These are phyloP conservation scores for Alectoria sarmentosa DNA, from an alignment of 495 filamentous ascomycete genomes.

Conservation along the genomic window DNA sequence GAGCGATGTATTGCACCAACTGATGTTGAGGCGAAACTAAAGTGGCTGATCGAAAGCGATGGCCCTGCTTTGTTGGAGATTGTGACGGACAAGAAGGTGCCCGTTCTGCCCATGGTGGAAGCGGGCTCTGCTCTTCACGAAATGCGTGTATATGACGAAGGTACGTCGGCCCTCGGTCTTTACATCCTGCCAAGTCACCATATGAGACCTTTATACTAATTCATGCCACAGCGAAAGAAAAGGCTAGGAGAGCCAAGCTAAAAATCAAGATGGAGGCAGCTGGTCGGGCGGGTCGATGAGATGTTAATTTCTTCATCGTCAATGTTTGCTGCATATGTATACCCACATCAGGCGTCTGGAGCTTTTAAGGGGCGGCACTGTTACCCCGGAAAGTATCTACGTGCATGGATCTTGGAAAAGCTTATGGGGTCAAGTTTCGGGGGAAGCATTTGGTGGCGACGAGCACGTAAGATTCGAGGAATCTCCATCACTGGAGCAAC, in stretches of 20 bases:
- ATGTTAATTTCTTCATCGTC: neutral
- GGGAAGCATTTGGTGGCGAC: too few species aligned
- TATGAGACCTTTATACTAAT: slow-evolving; percentile 6
- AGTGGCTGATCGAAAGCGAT: slow-evolving; percentile 81
- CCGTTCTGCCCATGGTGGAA: slow-evolving; percentile 95
- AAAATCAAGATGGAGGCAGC: slow-evolving; percentile 10
- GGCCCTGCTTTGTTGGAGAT: slow-evolving; percentile 63
- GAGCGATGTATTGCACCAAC: slow-evolving; percentile 57
- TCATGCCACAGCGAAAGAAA: slow-evolving; percentile 18
- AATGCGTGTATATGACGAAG: slow-evolving; percentile 84
- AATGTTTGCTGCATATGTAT: neutral
- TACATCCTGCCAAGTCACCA: neutral
- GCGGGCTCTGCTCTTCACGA: slow-evolving; percentile 82
- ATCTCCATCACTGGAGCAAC: too few species aligned
- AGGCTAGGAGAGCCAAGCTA: slow-evolving; percentile 19
- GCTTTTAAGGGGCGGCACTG: neutral
- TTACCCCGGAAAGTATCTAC: neutral
- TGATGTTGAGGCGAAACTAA: slow-evolving; percentile 68
- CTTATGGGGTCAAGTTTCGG: neutral
- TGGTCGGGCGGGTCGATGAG: neutral
- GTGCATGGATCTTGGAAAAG: neutral
- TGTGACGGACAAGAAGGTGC: slow-evolving; percentile 44
- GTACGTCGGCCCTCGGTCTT: slow-evolving; percentile 34
- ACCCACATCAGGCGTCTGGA: slow-evolving; percentile 1
- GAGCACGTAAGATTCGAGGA: too few species aligned